phyloP scores from a whole-genome alignment of 352 stramenopile species.

The Phytophthora vignae region DNA sequence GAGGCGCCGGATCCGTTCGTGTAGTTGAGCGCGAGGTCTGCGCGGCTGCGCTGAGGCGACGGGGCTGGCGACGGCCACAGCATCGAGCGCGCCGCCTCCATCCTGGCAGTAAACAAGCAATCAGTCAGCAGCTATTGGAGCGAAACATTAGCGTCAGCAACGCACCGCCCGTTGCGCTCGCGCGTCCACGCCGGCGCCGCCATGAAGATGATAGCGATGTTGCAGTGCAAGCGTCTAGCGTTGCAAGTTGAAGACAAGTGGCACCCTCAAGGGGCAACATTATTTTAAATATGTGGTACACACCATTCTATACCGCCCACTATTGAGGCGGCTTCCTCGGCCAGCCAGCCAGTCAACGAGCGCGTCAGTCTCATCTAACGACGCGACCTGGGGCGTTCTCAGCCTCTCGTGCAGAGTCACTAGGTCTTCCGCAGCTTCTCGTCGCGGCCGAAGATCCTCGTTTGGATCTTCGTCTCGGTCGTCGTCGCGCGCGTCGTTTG shows the following conservation, averaged over 20 bases:
- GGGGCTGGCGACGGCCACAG: constrained; percentile 32
- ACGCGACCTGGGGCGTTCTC: constrained; percentile 4
- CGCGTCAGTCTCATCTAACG: constrained; percentile 7
- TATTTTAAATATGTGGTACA: not conserved
- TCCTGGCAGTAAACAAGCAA: constrained; percentile 9
- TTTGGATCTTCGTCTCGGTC: not conserved
- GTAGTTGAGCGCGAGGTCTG: too few species aligned
- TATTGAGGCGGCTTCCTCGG: not conserved
- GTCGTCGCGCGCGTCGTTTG: constrained; percentile 4
- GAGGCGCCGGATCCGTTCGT: not conserved
- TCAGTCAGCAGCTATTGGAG: not conserved
- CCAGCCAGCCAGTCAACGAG: constrained; percentile 29
- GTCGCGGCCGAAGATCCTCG: not conserved
- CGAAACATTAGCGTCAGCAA: not conserved
- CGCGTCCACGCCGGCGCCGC: constrained; percentile 27
- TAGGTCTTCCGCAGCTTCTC: constrained; percentile 13
- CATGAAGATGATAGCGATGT: not conserved
- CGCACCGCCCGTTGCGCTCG: constrained; percentile 24
- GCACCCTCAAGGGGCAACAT: too few species aligned
- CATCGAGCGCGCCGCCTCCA: constrained; percentile 39
- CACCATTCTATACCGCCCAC: not conserved
- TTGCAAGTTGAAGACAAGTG: too few species aligned
- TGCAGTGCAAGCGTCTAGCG: too few species aligned
- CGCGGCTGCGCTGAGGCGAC: constrained; percentile 6
- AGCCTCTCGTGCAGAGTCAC: constrained; percentile 21